Conservation (phyloP, 2,329 filamentous ascomycete genomes). For the Trichothecium roseum region DNA sequence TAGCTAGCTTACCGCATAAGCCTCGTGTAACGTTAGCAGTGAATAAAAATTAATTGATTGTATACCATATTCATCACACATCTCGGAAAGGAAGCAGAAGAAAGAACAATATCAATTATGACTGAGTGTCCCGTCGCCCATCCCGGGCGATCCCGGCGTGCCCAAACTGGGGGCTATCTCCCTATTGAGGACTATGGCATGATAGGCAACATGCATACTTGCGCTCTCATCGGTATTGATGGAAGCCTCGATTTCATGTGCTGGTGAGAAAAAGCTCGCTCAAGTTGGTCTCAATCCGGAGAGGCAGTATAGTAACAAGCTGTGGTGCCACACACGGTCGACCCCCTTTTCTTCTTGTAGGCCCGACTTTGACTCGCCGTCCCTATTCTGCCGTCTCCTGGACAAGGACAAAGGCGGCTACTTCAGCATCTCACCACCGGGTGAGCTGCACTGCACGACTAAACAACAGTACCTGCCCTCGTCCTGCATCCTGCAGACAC, state of each 20-base stretch:
- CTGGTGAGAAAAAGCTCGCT: slow-evolving; percentile 38
- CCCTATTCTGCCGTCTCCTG: slow-evolving; percentile 62
- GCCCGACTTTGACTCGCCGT: slow-evolving; percentile 72
- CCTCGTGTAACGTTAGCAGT: no score
- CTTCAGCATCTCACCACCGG: slow-evolving; percentile 54
- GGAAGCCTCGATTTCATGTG: slow-evolving; percentile 71
- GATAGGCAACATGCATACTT: slow-evolving; percentile 73
- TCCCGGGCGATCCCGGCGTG: slow-evolving; percentile 19
- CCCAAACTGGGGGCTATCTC: slow-evolving; percentile 37
- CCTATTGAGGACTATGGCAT: slow-evolving; percentile 70
- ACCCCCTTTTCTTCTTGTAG: slow-evolving; percentile 21
- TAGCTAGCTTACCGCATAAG: no score
- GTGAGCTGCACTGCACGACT: slow-evolving; percentile 46
- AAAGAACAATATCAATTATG: no score
- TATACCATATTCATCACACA: no score
- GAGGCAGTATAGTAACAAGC: no score
- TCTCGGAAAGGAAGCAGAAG: no score
- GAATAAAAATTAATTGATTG: no score
- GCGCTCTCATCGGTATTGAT: slow-evolving; percentile 63
- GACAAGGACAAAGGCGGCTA: slow-evolving; percentile 67
- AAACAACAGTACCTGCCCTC: slow-evolving; percentile 72
- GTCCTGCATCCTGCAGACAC: slow-evolving; percentile 65
- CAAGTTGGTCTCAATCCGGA: no score
- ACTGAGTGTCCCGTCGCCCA: slow-evolving; percentile 13
- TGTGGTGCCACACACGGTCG: not conserved